Percentiles rank a stretch among this genome's conserved stretches.
Conservation (phyloP, 108 stramenopile species). For the Fragilariopsis cylindrus region DNA sequence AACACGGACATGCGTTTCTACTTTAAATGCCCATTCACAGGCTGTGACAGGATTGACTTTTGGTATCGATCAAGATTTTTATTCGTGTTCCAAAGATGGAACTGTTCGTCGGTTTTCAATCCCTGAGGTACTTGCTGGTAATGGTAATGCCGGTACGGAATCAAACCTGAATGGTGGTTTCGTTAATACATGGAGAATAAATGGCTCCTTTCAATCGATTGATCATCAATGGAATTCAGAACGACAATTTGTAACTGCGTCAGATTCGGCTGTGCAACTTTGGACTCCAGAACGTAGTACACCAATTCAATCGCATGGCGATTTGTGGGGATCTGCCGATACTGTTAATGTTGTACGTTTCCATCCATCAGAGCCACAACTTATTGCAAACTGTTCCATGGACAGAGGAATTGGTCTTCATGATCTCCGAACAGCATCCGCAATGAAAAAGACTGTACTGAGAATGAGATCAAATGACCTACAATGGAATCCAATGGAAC, state of each 20-base stretch:
- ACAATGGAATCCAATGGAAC: slow-evolving; percentile 99
- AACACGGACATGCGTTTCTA: slow-evolving; percentile 72
- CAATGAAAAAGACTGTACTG: slow-evolving; percentile 91
- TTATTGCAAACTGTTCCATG: slow-evolving; percentile 88
- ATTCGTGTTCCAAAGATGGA: slow-evolving; percentile 92
- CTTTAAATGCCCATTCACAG: slow-evolving; percentile 66
- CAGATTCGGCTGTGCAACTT: slow-evolving; percentile 86
- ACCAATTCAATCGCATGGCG: slow-evolving; percentile 76
- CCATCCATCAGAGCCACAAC: slow-evolving; percentile 93
- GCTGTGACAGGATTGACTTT: slow-evolving; percentile 72
- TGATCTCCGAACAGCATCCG: slow-evolving; percentile 86
- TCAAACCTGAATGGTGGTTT: slow-evolving; percentile 31
- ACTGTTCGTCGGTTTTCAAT: slow-evolving; percentile 74
- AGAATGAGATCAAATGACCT: slow-evolving; percentile 92
- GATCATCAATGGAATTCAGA: slow-evolving; percentile 91
- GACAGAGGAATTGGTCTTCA: slow-evolving; percentile 94
- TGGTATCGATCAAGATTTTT: slow-evolving; percentile 74
- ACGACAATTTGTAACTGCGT: slow-evolving; percentile 87
- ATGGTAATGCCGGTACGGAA: slow-evolving; percentile 1
- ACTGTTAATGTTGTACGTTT: slow-evolving; percentile 88
- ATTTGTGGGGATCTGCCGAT: slow-evolving; percentile 94
- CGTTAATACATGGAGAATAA: slow-evolving; percentile 54
- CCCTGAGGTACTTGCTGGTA: slow-evolving; percentile 27
- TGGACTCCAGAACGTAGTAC: slow-evolving; percentile 87
- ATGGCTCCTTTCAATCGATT: slow-evolving; percentile 83